These are phyloP conservation scores for Gymnopilus dilepis DNA, from an alignment of 768 basidiomycete species.

Conservation along the genomic window DNA sequence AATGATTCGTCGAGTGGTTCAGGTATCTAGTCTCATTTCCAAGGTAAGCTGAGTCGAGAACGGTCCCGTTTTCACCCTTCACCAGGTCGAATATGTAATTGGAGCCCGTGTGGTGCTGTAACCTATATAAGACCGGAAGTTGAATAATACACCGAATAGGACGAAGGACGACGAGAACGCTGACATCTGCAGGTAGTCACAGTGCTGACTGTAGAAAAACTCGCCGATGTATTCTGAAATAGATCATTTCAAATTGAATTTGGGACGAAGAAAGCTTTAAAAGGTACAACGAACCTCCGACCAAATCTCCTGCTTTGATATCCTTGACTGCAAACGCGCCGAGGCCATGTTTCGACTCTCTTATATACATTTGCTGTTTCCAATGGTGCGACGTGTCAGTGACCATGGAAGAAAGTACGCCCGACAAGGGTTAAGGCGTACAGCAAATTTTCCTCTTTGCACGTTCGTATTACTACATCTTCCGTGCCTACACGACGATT, in stretches of 20 bases:
- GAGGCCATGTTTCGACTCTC: constrained; percentile 41
- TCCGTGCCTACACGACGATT: neutral
- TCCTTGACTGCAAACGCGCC: constrained; percentile 48
- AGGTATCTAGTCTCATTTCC: constrained; percentile 53
- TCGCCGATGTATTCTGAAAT: constrained; percentile 50
- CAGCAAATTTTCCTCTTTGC: constrained; percentile 27
- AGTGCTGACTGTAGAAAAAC: constrained; percentile 10
- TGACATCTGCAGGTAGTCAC: neutral
- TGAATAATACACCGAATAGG: neutral
- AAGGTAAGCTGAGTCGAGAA: constrained; percentile 44
- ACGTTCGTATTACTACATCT: constrained; percentile 25
- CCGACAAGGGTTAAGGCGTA: constrained; percentile 3
- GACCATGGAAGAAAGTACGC: no score
- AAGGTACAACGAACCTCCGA: constrained; percentile 33
- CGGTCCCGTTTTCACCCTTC: neutral
- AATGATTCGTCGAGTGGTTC: constrained; percentile 33
- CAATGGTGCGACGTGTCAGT: neutral
- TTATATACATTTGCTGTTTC: constrained; percentile 41
- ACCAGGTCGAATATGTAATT: constrained; percentile 26
- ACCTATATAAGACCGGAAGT: constrained; percentile 8
- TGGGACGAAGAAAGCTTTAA: neutral
- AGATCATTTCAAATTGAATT: neutral
- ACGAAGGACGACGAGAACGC: neutral
- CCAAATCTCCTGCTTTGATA: constrained; percentile 18
- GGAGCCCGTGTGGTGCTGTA: constrained; percentile 15